phyloP scores from a whole-genome alignment of 768 basidiomycete species.

The Macrolepiota albuminosa region DNA sequence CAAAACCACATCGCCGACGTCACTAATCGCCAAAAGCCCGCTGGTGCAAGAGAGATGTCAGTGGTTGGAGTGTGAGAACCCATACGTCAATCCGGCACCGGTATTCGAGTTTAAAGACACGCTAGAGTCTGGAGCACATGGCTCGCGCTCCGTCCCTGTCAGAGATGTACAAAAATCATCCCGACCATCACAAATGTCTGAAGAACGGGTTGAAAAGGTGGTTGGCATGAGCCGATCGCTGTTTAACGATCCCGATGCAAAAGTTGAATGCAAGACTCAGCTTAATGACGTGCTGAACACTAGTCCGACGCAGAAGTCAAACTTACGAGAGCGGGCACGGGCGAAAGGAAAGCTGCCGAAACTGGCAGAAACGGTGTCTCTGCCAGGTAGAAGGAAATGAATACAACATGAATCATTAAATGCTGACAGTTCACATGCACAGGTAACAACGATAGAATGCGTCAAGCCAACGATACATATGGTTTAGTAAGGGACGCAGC shows the following conservation, averaged over 20 bases:
- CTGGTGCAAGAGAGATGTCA: conserved; percentile 8
- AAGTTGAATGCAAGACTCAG: neutral
- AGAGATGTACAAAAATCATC: conserved; percentile 4
- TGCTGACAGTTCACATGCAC: conserved; percentile 5
- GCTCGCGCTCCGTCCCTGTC: conserved; percentile 3
- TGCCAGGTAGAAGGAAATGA: neutral
- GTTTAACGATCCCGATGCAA: conserved; percentile 6
- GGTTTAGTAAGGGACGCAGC: conserved; percentile 17
- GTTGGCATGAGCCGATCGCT: conserved; percentile 13
- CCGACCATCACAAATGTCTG: conserved; percentile 9
- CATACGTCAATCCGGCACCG: conserved; percentile 45
- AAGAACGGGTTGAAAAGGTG: conserved; percentile 14
- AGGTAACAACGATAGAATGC: conserved; percentile 10
- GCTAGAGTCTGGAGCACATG: conserved; percentile 11
- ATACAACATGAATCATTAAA: neutral
- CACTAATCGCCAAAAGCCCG: conserved; percentile 10
- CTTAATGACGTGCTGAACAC: conserved; percentile 9
- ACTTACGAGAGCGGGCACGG: conserved; percentile 13
- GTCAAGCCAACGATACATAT: conserved; percentile 6
- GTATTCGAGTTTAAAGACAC: conserved; percentile 10
- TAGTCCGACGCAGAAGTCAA: neutral
- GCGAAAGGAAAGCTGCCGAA: conserved; percentile 16
- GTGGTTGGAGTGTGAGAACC: conserved; percentile 23
- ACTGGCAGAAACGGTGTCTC: conserved; percentile 1
- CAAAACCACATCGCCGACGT: conserved; percentile 16